A percentile compares a stretch with the other conserved stretches of the same genome.
These are phyloP conservation scores for Fusarium irregulare DNA, from an alignment of 2,329 filamentous ascomycete species.

Conservation along the genomic window DNA sequence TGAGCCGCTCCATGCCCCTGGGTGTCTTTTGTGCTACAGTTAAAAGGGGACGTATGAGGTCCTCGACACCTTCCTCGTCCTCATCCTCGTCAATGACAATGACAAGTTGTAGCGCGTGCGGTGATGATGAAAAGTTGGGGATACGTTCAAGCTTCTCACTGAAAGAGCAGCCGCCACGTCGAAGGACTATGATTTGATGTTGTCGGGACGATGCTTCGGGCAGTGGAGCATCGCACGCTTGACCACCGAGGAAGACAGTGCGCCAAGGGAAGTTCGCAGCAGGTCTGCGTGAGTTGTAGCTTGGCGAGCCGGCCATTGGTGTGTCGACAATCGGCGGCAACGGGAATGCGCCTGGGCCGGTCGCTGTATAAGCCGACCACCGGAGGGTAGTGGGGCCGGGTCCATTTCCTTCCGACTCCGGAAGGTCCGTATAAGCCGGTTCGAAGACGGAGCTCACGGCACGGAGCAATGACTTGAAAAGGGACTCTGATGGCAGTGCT, in stretches of 20 bases:
- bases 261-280: conserved; percentile 71
- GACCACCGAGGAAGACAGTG: conserved; percentile 75
- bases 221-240: conserved; percentile 71
- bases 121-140: conserved; percentile 76
- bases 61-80: conserved; percentile 43
- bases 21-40: conserved; percentile 79
- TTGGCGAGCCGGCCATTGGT: conserved; percentile 56
- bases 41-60: conserved; percentile 72
- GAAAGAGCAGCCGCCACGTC: conserved; percentile 86
- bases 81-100: conserved; percentile 74
- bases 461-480: conserved; percentile 60
- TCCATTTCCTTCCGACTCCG: conserved; percentile 46
- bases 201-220: conserved; percentile 62
- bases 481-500: conserved; percentile 51
- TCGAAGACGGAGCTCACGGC: conserved; percentile 60
- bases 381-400: conserved; percentile 59
- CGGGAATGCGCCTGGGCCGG: conserved; percentile 71
- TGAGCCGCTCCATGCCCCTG: conserved; percentile 73
- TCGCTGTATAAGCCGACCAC: conserved; percentile 64
- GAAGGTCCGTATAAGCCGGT: conserved; percentile 47
- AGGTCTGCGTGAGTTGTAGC: conserved; percentile 53
- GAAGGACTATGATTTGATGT: conserved; percentile 84
- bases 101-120: conserved; percentile 78
- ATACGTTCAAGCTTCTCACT: conserved; percentile 85
- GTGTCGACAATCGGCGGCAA: conserved; percentile 74